A percentile compares a stretch with the other conserved stretches of the same genome.
These are phyloP conservation scores for Clonostachys solani DNA, from an alignment of 2,329 filamentous ascomycete species.

Conservation along the genomic window DNA sequence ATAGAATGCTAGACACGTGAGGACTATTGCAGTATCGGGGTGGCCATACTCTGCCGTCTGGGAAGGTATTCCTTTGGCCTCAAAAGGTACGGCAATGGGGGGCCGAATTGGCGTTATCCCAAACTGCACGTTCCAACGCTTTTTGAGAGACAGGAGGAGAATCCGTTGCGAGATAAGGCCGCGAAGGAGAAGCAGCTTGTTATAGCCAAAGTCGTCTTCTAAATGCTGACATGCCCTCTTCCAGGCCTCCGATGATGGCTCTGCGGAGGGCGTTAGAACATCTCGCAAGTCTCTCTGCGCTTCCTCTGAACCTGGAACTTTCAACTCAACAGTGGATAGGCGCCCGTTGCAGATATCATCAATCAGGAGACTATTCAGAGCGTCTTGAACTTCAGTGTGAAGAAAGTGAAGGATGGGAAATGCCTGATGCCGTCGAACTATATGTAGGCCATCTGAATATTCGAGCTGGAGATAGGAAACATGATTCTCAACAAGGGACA, in stretches of 20 bases:
- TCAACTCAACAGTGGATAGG: conserved; percentile 7
- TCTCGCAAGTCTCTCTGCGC: background rate
- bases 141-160: conserved; percentile 49
- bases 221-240: background rate
- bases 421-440: conserved; percentile 14
- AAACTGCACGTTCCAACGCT: conserved; percentile 64
- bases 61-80: conserved; percentile 53
- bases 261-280: background rate
- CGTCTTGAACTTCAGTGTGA: conserved; percentile 36
- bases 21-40: conserved; percentile 49
- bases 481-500: conserved; percentile 26
- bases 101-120: conserved; percentile 45
- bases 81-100: conserved; percentile 52
- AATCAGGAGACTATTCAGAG: conserved; percentile 31
- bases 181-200: conserved; percentile 40
- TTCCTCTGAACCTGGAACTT: background rate
- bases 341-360: conserved; percentile 30
- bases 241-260: background rate
- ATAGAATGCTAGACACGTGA: conserved; percentile 55
- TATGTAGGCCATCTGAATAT: conserved; percentile 18
- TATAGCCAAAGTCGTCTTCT: conserved; percentile 15
- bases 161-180: conserved; percentile 54
- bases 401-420: conserved; percentile 58
- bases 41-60: conserved; percentile 58
- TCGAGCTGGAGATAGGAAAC: conserved; percentile 30